A percentile compares a stretch with the other conserved stretches of the same genome.
Evolutionary conservation across 148 eudicot genomes (phyloP).

Genomic region (Polygonum maritimum): DNA sequence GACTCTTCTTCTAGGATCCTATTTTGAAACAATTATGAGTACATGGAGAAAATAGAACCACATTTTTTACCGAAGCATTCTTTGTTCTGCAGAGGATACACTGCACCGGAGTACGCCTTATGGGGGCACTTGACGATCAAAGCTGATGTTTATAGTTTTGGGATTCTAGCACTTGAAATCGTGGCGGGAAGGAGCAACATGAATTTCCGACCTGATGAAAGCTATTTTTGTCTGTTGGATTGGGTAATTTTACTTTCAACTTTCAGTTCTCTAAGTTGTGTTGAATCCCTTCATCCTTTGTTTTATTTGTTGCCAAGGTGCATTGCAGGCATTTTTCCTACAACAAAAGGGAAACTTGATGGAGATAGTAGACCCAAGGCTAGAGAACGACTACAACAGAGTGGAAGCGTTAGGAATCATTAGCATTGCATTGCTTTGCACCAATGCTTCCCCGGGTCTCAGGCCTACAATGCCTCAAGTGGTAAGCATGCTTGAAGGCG

Average conservation of each 20-base stretch:
- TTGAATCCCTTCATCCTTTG: no score
- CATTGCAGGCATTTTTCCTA: conserved; percentile 20
- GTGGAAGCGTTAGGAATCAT: conserved; percentile 29
- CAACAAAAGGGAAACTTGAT: conserved; percentile 28
- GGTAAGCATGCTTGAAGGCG: neutral
- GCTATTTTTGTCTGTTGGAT: neutral
- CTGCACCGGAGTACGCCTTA: conserved; percentile 52
- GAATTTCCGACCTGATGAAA: neutral
- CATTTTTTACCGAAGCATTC: neutral
- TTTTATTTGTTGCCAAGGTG: no score
- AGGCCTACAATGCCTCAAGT: conserved; percentile 22
- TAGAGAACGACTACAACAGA: conserved; percentile 16
- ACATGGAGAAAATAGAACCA: neutral
- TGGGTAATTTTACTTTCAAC: conserved; percentile 35
- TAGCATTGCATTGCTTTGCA: conserved; percentile 36
- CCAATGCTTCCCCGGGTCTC: conserved; percentile 37
- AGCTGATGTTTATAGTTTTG: conserved; percentile 5
- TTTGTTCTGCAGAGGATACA: conserved; percentile 45
- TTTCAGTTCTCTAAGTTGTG: neutral
- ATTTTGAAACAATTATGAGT: neutral
- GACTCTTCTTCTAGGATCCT: no score
- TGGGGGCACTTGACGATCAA: conserved; percentile 15
- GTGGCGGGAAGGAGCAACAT: conserved; percentile 3
- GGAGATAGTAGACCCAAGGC: conserved; percentile 26
- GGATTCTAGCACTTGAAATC: neutral